These are phyloP conservation scores for Flaveria bidentis DNA, from an alignment of 129 eudicot species.

Conservation along the genomic window DNA sequence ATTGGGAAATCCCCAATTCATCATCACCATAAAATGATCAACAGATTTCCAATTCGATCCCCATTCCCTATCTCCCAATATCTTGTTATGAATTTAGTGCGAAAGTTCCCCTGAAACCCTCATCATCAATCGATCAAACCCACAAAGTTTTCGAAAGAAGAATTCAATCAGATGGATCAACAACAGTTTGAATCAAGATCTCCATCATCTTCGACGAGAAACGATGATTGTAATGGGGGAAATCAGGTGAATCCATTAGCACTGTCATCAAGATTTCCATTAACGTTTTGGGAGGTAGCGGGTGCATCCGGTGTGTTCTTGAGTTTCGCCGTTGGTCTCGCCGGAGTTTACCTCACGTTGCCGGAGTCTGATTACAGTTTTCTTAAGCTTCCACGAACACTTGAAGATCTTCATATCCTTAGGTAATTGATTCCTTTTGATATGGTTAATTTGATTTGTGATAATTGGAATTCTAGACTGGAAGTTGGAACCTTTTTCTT, in stretches of 20 bases:
- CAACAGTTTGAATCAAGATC: slow-evolving; percentile 26
- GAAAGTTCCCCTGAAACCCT: slow-evolving; percentile 1
- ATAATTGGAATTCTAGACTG: too few species aligned
- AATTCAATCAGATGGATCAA: slow-evolving; percentile 31
- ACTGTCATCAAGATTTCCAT: slow-evolving; percentile 52
- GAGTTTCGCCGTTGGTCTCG: slow-evolving; percentile 57
- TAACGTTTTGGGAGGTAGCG: slow-evolving; percentile 56
- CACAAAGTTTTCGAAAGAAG: neutral
- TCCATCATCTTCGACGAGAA: slow-evolving; percentile 17
- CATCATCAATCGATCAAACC: slow-evolving; percentile 4
- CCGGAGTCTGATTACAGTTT: slow-evolving; percentile 90
- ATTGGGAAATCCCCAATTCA: slow-evolving; percentile 24
- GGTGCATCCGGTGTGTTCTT: slow-evolving; percentile 57
- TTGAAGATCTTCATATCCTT: slow-evolving; percentile 75
- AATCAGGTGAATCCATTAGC: slow-evolving; percentile 7
- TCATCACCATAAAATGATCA: slow-evolving; percentile 22
- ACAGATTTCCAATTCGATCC: neutral
- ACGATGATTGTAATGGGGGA: slow-evolving; percentile 31
- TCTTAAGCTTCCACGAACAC: slow-evolving; percentile 83
- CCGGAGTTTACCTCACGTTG: slow-evolving; percentile 70
- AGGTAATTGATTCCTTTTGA: slow-evolving; percentile 40
- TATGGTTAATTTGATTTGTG: too few species aligned
- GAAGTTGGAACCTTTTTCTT: too few species aligned
- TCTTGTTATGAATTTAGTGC: slow-evolving; percentile 1
- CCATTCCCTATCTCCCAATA: slow-evolving; percentile 11